Evolutionary conservation across 192 early-diverging fungal species (phyloP).

Genomic region (Kappamyces sp.): DNA sequence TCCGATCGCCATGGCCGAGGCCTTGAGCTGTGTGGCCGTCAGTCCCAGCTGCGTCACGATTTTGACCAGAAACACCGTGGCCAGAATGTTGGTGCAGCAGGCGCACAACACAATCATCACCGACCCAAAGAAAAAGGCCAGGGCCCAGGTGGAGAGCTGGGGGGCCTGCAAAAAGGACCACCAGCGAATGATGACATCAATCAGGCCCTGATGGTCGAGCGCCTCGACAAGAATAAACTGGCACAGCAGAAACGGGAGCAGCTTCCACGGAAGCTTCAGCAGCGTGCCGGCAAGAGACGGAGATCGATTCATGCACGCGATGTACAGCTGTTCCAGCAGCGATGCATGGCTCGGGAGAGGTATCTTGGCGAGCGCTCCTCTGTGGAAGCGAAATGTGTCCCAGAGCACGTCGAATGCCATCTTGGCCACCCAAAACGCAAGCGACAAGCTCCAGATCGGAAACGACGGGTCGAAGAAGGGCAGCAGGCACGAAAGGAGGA

Average conservation of each 20-base stretch:
- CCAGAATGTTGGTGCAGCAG: conserved; percentile 7
- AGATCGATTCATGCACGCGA: too few species aligned
- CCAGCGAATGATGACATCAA: conserved; percentile 50
- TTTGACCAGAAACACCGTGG: conserved; percentile 7
- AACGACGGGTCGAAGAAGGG: too few species aligned
- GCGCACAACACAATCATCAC: not conserved
- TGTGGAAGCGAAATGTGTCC: too few species aligned
- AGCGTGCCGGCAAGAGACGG: conserved; percentile 33
- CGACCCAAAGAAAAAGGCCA: conserved; percentile 6
- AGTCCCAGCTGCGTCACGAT: not conserved
- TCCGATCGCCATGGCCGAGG: not conserved
- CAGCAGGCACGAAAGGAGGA: too few species aligned
- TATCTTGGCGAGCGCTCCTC: too few species aligned
- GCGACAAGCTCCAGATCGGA: too few species aligned
- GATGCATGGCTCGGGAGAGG: too few species aligned
- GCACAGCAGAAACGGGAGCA: conserved; percentile 74
- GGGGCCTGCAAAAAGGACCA: not conserved
- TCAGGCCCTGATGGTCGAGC: conserved; percentile 63
- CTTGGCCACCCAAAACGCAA: too few species aligned
- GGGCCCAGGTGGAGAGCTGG: not conserved
- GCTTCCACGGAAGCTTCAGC: conserved; percentile 64
- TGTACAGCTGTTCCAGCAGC: too few species aligned
- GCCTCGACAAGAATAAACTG: conserved; percentile 84
- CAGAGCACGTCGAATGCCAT: too few species aligned
- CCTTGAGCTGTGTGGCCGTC: not conserved